phyloP scores from a whole-genome alignment of 208 protist genomes.

The Jaenimonas drosophilae region DNA sequence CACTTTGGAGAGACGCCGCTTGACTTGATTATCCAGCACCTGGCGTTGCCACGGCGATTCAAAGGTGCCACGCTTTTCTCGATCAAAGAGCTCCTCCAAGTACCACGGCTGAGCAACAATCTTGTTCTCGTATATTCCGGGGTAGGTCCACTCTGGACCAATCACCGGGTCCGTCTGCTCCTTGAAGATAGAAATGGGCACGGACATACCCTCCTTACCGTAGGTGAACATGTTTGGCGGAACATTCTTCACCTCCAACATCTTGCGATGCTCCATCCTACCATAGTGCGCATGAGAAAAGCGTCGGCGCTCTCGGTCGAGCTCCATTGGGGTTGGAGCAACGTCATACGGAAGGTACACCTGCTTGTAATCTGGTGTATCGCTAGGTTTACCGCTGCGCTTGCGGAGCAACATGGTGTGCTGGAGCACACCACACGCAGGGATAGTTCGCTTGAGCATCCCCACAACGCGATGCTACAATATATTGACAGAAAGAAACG shows the following conservation, averaged over 20 bases:
- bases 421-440: too few species aligned
- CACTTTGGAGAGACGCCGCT: slow-evolving; percentile 49
- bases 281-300: slow-evolving; percentile 61
- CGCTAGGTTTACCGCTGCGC: slow-evolving; percentile 66
- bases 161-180: slow-evolving; percentile 84
- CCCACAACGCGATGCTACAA: too few species aligned
- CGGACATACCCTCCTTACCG: slow-evolving; percentile 87
- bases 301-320: slow-evolving; percentile 62
- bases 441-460: too few species aligned
- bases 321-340: slow-evolving; percentile 61
- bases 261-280: slow-evolving; percentile 61
- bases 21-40: slow-evolving; percentile 82
- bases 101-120: slow-evolving; percentile 75
- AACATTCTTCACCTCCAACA: slow-evolving; percentile 82
- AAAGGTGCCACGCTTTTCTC: slow-evolving; percentile 47
- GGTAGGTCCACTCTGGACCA: slow-evolving; percentile 86
- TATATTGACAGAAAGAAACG: too few species aligned
- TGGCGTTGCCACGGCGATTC: slow-evolving; percentile 76
- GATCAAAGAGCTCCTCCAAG: slow-evolving; percentile 76
- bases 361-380: slow-evolving; percentile 79
- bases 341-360: slow-evolving; percentile 83
- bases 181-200: slow-evolving; percentile 88
- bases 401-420: slow-evolving; percentile 29
- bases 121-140: slow-evolving; percentile 90
- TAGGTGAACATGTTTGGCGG: slow-evolving; percentile 89